phyloP scores from a whole-genome alignment of 148 eudicot species.

The Rhododendron simsii region DNA sequence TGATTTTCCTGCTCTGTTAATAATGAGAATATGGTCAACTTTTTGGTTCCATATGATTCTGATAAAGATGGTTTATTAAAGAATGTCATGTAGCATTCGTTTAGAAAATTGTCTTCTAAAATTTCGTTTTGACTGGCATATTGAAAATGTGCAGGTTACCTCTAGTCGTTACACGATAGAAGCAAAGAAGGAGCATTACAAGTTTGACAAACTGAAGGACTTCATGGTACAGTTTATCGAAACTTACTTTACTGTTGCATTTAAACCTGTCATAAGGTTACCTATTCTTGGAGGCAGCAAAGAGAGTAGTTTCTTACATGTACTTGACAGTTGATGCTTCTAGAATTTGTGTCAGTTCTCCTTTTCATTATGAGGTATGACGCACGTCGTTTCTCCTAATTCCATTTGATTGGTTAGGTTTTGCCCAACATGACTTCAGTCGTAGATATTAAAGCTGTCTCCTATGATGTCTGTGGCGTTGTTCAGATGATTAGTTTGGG shows the following conservation, averaged over 20 bases:
- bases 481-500: conserved; percentile 66
- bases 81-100: background rate
- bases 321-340: background rate
- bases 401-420: conserved; percentile 42
- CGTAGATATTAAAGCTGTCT: conserved; percentile 74
- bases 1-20: background rate
- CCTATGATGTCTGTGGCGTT: conserved; percentile 88
- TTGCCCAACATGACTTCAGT: conserved; percentile 97
- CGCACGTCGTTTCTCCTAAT: background rate
- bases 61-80: background rate
- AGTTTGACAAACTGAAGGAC: conserved; percentile 62
- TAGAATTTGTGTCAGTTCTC: background rate
- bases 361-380: background rate
- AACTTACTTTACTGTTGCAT: background rate
- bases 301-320: background rate
- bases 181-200: conserved; percentile 92
- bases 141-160: conserved; percentile 55
- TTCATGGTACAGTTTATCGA: conserved; percentile 51
- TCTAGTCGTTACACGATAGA: conserved; percentile 75
- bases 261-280: background rate
- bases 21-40: background rate
- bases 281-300: background rate
- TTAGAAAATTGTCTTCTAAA: background rate
- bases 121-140: background rate
- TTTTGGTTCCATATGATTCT: background rate